Evolutionary conservation across 768 basidiomycete genomes (phyloP).

Genomic region (Wakefieldia striispora): DNA sequence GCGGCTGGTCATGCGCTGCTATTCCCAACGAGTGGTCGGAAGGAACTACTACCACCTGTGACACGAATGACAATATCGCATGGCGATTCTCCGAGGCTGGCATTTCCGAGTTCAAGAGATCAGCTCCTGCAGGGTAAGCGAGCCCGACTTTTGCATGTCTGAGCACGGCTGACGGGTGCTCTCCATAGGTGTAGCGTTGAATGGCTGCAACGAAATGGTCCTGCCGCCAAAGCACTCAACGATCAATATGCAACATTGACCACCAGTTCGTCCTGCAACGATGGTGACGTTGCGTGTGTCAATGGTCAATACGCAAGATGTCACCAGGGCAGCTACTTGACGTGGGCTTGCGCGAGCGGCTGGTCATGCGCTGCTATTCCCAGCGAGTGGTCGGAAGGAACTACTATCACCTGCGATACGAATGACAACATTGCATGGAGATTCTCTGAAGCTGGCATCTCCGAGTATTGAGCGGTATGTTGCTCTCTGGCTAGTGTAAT

Average conservation of each 20-base stretch:
- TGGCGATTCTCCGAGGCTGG: constrained; percentile 19
- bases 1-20: constrained; percentile 19
- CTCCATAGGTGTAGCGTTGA: constrained; percentile 12
- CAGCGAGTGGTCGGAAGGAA: constrained; percentile 15
- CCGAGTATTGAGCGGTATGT: constrained; percentile 15
- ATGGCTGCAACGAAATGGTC: constrained; percentile 22
- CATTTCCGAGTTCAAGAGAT: no score
- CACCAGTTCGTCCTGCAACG: constrained; percentile 14
- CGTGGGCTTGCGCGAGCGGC: constrained; percentile 8
- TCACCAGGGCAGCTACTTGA: constrained; percentile 10
- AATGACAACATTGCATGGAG: constrained; percentile 15
- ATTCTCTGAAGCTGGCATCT: constrained; percentile 20
- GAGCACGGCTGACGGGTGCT: not conserved
- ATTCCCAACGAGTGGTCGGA: constrained; percentile 19
- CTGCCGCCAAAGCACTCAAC: constrained; percentile 22
- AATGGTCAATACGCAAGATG: constrained; percentile 18
- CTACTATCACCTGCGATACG: constrained; percentile 19
- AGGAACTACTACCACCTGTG: constrained; percentile 22
- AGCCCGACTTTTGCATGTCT: no score
- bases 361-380: constrained; percentile 26
- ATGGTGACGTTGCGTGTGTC: constrained; percentile 20
- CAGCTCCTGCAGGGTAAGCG: no score
- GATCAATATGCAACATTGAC: constrained; percentile 18
- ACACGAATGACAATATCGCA: constrained; percentile 14
- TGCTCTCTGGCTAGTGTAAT: no score